Evolutionary conservation across 805 yeast species (phyloP).

Genomic region (Gaillardinia entomophila): DNA sequence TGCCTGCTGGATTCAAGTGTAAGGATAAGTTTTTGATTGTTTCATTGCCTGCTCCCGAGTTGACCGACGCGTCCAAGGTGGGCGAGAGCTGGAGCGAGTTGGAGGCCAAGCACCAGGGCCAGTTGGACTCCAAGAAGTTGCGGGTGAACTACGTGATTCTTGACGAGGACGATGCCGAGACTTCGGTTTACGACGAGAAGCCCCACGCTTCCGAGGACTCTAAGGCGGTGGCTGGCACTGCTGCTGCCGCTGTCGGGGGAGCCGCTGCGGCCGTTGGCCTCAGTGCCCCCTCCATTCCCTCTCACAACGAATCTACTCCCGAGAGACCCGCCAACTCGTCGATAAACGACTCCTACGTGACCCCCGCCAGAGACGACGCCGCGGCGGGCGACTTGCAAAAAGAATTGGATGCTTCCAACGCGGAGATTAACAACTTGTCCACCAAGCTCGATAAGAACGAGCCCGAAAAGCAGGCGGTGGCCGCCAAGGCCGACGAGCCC

Average conservation of each 20-base stretch:
- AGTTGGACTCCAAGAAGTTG: slow-evolving; percentile 58
- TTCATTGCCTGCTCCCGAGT: slow-evolving; percentile 68
- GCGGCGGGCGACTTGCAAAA: slow-evolving; percentile 13
- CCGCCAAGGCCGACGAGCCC: slow-evolving; percentile 19
- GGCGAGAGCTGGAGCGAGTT: slow-evolving; percentile 73
- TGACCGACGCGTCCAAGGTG: slow-evolving; percentile 50
- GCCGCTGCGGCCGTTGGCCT: background rate
- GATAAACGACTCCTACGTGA: background rate
- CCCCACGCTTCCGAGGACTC: slow-evolving; percentile 6
- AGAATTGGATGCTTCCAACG: slow-evolving; percentile 35
- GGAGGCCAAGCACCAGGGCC: slow-evolving; percentile 51
- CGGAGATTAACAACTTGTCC: slow-evolving; percentile 37
- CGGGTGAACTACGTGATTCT: slow-evolving; percentile 50
- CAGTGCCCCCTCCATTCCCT: background rate
- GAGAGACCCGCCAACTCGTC: background rate
- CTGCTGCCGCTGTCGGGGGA: slow-evolving; percentile 7
- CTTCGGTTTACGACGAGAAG: too few species aligned
- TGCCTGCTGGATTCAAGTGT: slow-evolving; percentile 67
- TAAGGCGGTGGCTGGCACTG: slow-evolving; percentile 14
- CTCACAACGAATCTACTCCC: background rate
- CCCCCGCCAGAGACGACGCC: slow-evolving; percentile 2
- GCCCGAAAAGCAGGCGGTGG: slow-evolving; percentile 7
- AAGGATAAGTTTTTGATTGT: slow-evolving; percentile 91
- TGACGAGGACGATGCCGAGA: slow-evolving; percentile 15
- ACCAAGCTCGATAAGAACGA: slow-evolving; percentile 41